Evolutionary conservation across 768 basidiomycete genomes (phyloP).

Genomic region (Coprinopsis cinerea): DNA sequence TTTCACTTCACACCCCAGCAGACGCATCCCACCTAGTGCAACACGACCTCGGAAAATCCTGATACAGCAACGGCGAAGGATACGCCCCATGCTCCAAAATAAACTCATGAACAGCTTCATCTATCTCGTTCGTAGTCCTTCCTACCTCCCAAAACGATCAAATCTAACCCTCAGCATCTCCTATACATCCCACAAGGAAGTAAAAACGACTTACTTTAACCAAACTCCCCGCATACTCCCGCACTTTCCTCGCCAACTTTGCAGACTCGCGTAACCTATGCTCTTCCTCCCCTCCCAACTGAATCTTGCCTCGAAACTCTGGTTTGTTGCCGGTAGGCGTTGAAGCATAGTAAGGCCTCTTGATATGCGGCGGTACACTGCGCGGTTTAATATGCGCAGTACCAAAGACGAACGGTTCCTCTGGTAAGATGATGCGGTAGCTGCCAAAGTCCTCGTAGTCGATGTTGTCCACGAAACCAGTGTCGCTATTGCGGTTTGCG

Average conservation of each 20-base stretch:
- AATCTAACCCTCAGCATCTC: conserved; percentile 3
- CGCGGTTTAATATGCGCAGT: conserved; percentile 55
- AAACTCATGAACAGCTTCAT: conserved; percentile 64
- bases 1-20: not conserved
- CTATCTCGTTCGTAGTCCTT: conserved; percentile 70
- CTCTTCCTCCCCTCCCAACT: conserved; percentile 51
- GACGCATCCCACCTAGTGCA: conserved; percentile 49
- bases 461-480: not conserved
- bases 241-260: conserved; percentile 47
- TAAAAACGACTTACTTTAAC: conserved; percentile 38
- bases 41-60: conserved; percentile 69
- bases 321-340: conserved; percentile 11
- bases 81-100: conserved; percentile 69
- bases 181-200: not conserved
- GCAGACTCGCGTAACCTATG: conserved; percentile 46
- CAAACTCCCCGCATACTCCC: conserved; percentile 47
- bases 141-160: conserved; percentile 41
- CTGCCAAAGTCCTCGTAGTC: conserved; percentile 35
- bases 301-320: conserved; percentile 27
- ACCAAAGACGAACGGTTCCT: conserved; percentile 60
- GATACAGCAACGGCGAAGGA: conserved; percentile 79
- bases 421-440: conserved; percentile 59
- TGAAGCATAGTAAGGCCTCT: conserved; percentile 48
- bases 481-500: not conserved
- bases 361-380: conserved; percentile 50